These are phyloP conservation scores for Nemania sp. DNA, from an alignment of 2,329 filamentous ascomycete species.

Conservation along the genomic window DNA sequence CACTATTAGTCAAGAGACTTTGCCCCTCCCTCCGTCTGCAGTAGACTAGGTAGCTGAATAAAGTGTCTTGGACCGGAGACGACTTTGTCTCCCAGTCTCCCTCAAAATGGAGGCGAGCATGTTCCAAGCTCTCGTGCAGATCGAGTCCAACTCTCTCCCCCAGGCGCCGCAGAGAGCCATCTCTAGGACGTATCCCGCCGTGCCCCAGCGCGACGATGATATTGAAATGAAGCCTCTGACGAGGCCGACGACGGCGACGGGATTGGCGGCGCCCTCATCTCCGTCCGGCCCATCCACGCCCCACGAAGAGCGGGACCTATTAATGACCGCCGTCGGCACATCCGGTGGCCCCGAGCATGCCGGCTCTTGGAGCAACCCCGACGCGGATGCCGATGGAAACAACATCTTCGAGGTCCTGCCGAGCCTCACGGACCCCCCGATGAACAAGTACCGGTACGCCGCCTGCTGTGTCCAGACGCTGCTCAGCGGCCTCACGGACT, in stretches of 20 bases:
- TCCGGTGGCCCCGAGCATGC: slow-evolving; percentile 1
- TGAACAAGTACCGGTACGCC: slow-evolving; percentile 72
- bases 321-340: slow-evolving; percentile 31
- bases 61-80: background rate
- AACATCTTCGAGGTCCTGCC: slow-evolving; percentile 33
- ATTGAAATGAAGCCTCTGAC: slow-evolving; percentile 30
- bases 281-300: slow-evolving; percentile 27
- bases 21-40: background rate
- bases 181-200: slow-evolving; percentile 47
- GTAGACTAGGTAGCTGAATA: background rate
- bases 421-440: slow-evolving; percentile 61
- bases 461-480: slow-evolving; percentile 69
- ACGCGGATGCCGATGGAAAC: slow-evolving; percentile 22
- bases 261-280: background rate
- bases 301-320: slow-evolving; percentile 33
- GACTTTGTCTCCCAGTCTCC: background rate
- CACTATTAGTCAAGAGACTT: slow-evolving; percentile 11
- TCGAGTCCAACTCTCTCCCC: slow-evolving; percentile 40
- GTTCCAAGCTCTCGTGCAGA: slow-evolving; percentile 34
- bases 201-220: slow-evolving; percentile 39
- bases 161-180: slow-evolving; percentile 43
- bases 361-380: slow-evolving; percentile 6
- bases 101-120: slow-evolving; percentile 27
- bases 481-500: slow-evolving; percentile 73
- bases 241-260: slow-evolving; percentile 16